Evolutionary conservation across 805 yeast species (phyloP).

Genomic region (Kodamaea jinghongensis): DNA sequence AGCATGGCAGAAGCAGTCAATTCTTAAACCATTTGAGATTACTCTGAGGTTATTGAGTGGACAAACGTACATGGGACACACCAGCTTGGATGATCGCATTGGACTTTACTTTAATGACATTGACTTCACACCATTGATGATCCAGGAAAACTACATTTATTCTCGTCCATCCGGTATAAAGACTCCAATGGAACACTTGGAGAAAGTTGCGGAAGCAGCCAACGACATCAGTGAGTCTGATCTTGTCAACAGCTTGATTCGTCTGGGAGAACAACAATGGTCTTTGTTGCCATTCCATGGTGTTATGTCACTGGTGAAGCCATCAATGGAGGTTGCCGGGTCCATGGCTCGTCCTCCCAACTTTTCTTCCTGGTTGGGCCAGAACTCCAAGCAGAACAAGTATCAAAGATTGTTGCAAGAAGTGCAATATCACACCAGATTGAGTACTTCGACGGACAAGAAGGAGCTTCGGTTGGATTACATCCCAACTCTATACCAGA

Average conservation of each 20-base stretch:
- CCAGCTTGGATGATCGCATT: constrained; percentile 73
- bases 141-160: constrained; percentile 84
- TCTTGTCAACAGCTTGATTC: constrained; percentile 73
- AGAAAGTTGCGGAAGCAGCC: constrained; percentile 73
- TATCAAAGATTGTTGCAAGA: constrained; percentile 79
- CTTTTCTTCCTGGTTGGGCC: constrained; percentile 87
- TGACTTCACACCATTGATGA: constrained; percentile 92
- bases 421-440: constrained; percentile 80
- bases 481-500: constrained; percentile 59
- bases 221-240: constrained; percentile 86
- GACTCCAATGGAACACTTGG: constrained; percentile 51
- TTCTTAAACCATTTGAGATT: constrained; percentile 90
- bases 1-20: constrained; percentile 87
- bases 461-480: constrained; percentile 73
- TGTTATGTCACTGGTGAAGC: constrained; percentile 77
- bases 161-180: constrained; percentile 50
- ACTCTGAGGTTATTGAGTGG: constrained; percentile 62
- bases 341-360: constrained; percentile 63
- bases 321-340: constrained; percentile 75
- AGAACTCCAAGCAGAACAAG: constrained; percentile 80
- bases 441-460: constrained; percentile 74
- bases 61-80: constrained; percentile 52
- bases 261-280: constrained; percentile 94
- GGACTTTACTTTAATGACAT: constrained; percentile 91
- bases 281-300: constrained; percentile 90